Evolutionary conservation across 371 early-diverging fungal genomes (phyloP).

Genomic region (Apophysomyces ossiformis): DNA sequence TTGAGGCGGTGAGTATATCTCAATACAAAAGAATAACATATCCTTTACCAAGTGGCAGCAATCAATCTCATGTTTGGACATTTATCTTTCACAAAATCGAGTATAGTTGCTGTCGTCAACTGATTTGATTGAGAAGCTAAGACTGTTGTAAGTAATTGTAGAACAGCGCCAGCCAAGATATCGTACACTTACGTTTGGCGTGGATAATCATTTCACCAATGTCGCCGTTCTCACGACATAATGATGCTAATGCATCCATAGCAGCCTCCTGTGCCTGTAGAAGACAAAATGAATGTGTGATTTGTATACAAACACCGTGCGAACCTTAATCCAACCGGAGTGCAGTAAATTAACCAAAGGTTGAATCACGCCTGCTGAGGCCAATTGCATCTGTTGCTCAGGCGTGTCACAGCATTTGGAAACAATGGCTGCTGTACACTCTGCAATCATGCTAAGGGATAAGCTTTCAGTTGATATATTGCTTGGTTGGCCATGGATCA

Average conservation of each 20-base stretch:
- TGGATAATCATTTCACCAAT: constrained; percentile 55
- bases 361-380: constrained; percentile 63
- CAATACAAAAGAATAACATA: neutral
- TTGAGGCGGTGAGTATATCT: constrained; percentile 14
- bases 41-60: constrained; percentile 68
- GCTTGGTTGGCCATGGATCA: constrained; percentile 28
- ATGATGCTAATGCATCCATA: constrained; percentile 73
- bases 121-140: constrained; percentile 34
- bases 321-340: constrained; percentile 56
- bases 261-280: constrained; percentile 77
- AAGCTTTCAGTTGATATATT: constrained; percentile 46
- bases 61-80: constrained; percentile 70
- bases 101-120: constrained; percentile 54
- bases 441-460: constrained; percentile 66
- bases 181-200: constrained; percentile 47
- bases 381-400: constrained; percentile 65
- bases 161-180: neutral
- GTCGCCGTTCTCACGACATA: constrained; percentile 69
- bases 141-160: neutral
- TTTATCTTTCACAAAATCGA: constrained; percentile 67
- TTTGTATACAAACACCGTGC: constrained; percentile 4
- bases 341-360: constrained; percentile 63
- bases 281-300: neutral
- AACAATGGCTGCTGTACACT: constrained; percentile 70
- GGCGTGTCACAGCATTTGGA: constrained; percentile 68